phyloP scores from a whole-genome alignment of 352 stramenopile genomes.

The Globisporangium splendens region DNA sequence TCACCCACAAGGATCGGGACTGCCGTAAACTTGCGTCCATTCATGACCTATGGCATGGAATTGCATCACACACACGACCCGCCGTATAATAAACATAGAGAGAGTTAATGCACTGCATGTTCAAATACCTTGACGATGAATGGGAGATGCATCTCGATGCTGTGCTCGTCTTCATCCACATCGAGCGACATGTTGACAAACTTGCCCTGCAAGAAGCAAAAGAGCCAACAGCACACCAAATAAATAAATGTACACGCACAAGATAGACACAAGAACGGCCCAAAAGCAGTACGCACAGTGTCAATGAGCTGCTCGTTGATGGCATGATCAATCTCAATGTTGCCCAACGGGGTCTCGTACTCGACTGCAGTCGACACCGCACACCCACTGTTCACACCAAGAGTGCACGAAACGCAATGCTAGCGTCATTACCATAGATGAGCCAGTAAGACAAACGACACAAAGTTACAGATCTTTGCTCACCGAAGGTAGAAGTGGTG shows the following conservation, averaged over 20 bases:
- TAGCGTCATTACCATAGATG: too few species aligned
- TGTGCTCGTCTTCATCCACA: conserved; percentile 95
- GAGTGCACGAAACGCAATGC: neutral
- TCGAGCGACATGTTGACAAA: conserved; percentile 76
- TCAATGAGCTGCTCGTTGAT: conserved; percentile 88
- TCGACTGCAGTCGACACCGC: conserved; percentile 79
- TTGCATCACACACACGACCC: too few species aligned
- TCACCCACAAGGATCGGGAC: conserved; percentile 96
- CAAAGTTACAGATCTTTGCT: conserved; percentile 10
- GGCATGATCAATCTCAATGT: conserved; percentile 89
- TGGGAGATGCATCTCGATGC: conserved; percentile 97
- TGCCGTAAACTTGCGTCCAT: conserved; percentile 77
- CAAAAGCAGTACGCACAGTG: conserved; percentile 32
- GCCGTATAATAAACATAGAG: too few species aligned
- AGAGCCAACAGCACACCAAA: neutral
- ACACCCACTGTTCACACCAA: conserved; percentile 41
- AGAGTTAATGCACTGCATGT: too few species aligned
- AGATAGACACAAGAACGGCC: neutral
- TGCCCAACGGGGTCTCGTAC: conserved; percentile 94
- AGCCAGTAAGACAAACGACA: neutral
- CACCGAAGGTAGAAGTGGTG: conserved; percentile 95
- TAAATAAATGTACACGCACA: too few species aligned
- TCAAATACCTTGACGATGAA: conserved; percentile 87
- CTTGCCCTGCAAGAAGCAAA: conserved; percentile 38
- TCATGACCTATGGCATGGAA: conserved; percentile 47